A percentile compares a stretch with the other conserved stretches of the same genome.
Evolutionary conservation across 2,329 filamentous ascomycete species (phyloP).

Genomic region (Elsinoe perseae): DNA sequence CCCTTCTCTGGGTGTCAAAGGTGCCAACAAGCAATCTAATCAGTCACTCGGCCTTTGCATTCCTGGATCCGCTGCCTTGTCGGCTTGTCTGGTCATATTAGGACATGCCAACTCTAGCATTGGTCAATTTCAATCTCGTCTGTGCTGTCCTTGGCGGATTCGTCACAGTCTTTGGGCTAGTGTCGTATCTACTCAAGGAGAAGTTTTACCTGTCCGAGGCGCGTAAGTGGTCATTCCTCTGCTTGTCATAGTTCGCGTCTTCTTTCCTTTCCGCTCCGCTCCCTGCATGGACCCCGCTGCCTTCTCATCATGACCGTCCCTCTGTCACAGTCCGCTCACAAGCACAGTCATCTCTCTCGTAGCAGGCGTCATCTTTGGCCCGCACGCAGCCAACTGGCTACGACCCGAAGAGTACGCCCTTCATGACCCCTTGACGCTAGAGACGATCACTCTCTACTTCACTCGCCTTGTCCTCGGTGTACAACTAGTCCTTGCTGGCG

Average conservation of each 20-base stretch:
- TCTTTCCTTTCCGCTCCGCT: neutral
- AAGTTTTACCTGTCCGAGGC: conserved; percentile 87
- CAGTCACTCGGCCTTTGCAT: neutral
- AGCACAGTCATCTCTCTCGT: conserved; percentile 70
- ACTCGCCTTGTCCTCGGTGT: conserved; percentile 80
- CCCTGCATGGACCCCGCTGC: neutral
- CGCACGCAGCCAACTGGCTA: conserved; percentile 67
- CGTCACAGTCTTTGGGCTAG: conserved; percentile 80
- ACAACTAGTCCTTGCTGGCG: conserved; percentile 79
- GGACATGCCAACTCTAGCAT: conserved; percentile 53
- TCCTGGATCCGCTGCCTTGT: neutral
- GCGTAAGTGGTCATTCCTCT: conserved; percentile 46
- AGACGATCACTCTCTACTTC: conserved; percentile 73
- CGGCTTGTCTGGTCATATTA: neutral
- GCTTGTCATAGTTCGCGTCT: neutral
- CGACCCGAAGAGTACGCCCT: conserved; percentile 65
- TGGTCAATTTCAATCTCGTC: conserved; percentile 77
- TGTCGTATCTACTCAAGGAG: conserved; percentile 85
- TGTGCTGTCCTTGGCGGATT: conserved; percentile 77
- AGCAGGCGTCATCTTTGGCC: conserved; percentile 70
- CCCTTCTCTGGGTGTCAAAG: neutral
- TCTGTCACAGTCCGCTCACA: neutral
- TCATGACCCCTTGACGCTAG: conserved; percentile 50
- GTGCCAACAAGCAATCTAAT: neutral
- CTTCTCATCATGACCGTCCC: neutral